Evolutionary conservation across 176 grass and related monocot species (phyloP).

Genomic region (Elaeis guineensis): DNA sequence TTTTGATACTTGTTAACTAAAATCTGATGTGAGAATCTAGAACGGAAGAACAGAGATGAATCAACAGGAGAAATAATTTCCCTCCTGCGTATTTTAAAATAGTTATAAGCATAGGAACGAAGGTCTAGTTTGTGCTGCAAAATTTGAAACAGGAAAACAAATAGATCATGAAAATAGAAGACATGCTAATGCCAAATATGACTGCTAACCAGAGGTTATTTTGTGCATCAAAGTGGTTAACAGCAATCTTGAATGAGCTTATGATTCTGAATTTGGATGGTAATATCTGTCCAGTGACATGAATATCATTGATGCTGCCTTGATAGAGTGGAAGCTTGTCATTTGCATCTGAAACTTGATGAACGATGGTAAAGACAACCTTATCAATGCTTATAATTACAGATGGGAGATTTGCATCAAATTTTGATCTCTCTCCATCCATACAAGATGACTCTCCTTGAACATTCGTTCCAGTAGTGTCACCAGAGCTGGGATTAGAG

Average conservation of each 20-base stretch:
- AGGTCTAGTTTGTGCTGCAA: too few relatives aligned
- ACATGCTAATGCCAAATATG: slow-evolving; percentile 7
- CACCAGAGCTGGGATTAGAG: slow-evolving; percentile 21
- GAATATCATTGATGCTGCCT: slow-evolving; percentile 54
- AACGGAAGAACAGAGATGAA: slow-evolving; percentile 60
- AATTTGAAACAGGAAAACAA: too few relatives aligned
- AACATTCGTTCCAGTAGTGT: slow-evolving; percentile 28
- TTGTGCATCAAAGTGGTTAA: slow-evolving; percentile 48
- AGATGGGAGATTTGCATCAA: slow-evolving; percentile 37
- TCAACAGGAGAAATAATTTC: slow-evolving; percentile 55
- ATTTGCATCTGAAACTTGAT: slow-evolving; percentile 58
- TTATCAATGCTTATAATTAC: slow-evolving; percentile 50
- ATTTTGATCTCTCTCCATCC: slow-evolving; percentile 31
- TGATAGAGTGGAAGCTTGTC: slow-evolving; percentile 54
- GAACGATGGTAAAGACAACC: slow-evolving; percentile 49
- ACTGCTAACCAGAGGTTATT: slow-evolving; percentile 59
- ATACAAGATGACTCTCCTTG: slow-evolving; percentile 27
- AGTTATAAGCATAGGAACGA: neutral
- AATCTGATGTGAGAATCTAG: slow-evolving; percentile 28
- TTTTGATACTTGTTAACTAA: slow-evolving; percentile 22
- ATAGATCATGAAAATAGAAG: too few relatives aligned
- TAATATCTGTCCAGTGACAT: slow-evolving; percentile 45
- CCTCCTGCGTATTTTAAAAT: slow-evolving; percentile 36
- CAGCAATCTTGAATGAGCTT: slow-evolving; percentile 53
- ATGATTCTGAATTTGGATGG: slow-evolving; percentile 58